Conservation (phyloP, 495 filamentous ascomycete genomes). For the Ramalina intermedia region DNA sequence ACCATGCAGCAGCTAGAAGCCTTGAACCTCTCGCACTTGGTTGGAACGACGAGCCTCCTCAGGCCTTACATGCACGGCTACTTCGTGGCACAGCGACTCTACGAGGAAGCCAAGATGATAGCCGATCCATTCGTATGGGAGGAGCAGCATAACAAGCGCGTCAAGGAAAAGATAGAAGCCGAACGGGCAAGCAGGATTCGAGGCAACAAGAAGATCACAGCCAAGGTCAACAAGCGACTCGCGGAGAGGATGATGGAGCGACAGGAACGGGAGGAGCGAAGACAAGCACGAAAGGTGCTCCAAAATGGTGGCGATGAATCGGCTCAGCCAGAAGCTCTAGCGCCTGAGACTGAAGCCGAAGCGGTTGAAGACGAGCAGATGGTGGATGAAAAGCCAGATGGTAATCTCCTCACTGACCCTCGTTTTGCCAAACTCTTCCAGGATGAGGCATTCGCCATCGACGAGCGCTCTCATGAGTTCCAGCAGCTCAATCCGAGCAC, state of each 20-base stretch:
- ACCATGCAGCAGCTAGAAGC: slow-evolving; percentile 66
- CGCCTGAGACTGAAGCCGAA: neutral
- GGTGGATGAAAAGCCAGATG: slow-evolving; percentile 25
- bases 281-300: slow-evolving; percentile 43
- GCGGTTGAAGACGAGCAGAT: slow-evolving; percentile 9
- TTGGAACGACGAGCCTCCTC: slow-evolving; percentile 73
- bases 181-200: slow-evolving; percentile 84
- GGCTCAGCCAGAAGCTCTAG: slow-evolving; percentile 16
- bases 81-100: slow-evolving; percentile 83
- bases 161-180: slow-evolving; percentile 88
- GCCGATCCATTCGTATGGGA: slow-evolving; percentile 86
- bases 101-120: slow-evolving; percentile 87
- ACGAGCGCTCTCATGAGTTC: slow-evolving; percentile 83
- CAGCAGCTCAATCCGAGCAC: slow-evolving; percentile 75
- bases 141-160: slow-evolving; percentile 69
- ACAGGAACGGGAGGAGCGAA: slow-evolving; percentile 66
- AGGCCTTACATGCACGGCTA: slow-evolving; percentile 97
- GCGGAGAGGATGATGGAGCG: slow-evolving; percentile 68
- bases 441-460: slow-evolving; percentile 81
- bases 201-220: slow-evolving; percentile 81
- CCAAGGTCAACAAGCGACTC: slow-evolving; percentile 73
- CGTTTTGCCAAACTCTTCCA: slow-evolving; percentile 86
- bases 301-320: slow-evolving; percentile 41
- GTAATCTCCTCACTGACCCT: slow-evolving; percentile 56
- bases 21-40: slow-evolving; percentile 70